Evolutionary conservation across 1,284 basidiomycete species (phyloP).

Genomic region (Veloporphyrellus conicus): DNA sequence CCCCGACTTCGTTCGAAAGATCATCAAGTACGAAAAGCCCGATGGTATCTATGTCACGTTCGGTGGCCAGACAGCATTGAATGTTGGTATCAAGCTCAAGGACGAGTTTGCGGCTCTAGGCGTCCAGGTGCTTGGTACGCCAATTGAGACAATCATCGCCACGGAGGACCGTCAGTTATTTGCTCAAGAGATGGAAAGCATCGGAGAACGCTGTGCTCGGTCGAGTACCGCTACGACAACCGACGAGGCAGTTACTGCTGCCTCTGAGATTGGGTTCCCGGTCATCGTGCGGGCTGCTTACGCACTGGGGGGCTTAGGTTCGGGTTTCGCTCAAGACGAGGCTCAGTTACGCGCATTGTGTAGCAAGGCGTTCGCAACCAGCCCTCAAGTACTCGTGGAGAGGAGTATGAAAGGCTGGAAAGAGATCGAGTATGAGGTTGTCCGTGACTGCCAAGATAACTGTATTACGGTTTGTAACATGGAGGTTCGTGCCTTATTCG

Average conservation of each 20-base stretch:
- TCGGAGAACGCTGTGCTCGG: conserved; percentile 92
- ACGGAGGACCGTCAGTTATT: conserved; percentile 97
- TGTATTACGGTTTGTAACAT: conserved; percentile 99
- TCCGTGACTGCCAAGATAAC: conserved; percentile 95
- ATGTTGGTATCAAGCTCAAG: conserved; percentile 96
- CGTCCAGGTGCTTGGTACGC: conserved; percentile 92
- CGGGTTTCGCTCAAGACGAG: conserved; percentile 91
- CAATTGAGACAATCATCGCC: conserved; percentile 94
- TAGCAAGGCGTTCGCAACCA: conserved; percentile 92
- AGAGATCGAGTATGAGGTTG: conserved; percentile 99
- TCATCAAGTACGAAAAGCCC: conserved; percentile 97
- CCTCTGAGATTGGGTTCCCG: conserved; percentile 86
- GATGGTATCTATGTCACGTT: conserved; percentile 99
- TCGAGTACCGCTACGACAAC: conserved; percentile 79
- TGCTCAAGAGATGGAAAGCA: conserved; percentile 91
- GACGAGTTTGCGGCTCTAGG: conserved; percentile 89
- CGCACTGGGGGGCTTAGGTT: conserved; percentile 92
- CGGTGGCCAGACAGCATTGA: conserved; percentile 95
- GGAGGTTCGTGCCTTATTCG: conserved; percentile 66
- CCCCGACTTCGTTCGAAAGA: conserved; percentile 95
- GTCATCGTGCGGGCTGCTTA: conserved; percentile 97
- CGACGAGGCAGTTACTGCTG: conserved; percentile 86
- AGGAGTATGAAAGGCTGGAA: conserved; percentile 99
- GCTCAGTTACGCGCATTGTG: conserved; percentile 84
- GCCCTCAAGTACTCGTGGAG: conserved; percentile 95